Evolutionary conservation across 1,284 basidiomycete genomes (phyloP).

Genomic region (Stereum hirsutum): DNA sequence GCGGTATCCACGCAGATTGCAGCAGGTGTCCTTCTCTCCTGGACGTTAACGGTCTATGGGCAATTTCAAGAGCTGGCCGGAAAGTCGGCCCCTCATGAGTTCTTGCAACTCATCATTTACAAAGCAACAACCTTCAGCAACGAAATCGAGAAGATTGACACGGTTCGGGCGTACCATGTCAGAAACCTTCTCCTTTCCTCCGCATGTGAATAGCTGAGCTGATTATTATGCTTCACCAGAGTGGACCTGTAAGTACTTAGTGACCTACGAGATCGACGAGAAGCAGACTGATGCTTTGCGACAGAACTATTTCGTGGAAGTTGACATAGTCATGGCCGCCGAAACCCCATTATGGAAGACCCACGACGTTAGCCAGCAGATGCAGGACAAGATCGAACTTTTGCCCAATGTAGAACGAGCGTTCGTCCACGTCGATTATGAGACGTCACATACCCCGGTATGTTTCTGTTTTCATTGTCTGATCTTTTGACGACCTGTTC

Average conservation of each 20-base stretch:
- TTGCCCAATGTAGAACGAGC: constrained; percentile 88
- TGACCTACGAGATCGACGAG: not conserved
- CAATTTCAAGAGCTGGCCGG: constrained; percentile 89
- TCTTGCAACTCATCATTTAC: constrained; percentile 87
- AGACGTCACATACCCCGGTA: constrained; percentile 79
- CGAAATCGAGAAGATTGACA: constrained; percentile 83
- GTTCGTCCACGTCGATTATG: constrained; percentile 92
- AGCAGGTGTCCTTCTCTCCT: constrained; percentile 71
- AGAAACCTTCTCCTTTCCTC: constrained; percentile 19
- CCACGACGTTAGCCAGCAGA: constrained; percentile 85
- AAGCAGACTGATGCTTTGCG: not conserved
- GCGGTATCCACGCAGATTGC: constrained; percentile 77
- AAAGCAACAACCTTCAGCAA: constrained; percentile 85
- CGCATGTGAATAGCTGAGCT: not conserved
- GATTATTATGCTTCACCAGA: constrained; percentile 25
- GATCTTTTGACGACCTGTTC: too few species aligned
- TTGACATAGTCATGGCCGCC: constrained; percentile 91
- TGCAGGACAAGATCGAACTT: constrained; percentile 92
- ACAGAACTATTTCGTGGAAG: constrained; percentile 86
- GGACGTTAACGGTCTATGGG: constrained; percentile 67
- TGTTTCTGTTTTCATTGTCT: constrained; percentile 15
- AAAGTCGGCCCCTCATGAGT: constrained; percentile 85
- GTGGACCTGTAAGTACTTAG: constrained; percentile 46
- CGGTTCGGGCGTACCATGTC: constrained; percentile 82
- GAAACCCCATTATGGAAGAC: constrained; percentile 87